phyloP scores from a whole-genome alignment of 768 basidiomycete species.

The Leccinellum rugosiceps region DNA sequence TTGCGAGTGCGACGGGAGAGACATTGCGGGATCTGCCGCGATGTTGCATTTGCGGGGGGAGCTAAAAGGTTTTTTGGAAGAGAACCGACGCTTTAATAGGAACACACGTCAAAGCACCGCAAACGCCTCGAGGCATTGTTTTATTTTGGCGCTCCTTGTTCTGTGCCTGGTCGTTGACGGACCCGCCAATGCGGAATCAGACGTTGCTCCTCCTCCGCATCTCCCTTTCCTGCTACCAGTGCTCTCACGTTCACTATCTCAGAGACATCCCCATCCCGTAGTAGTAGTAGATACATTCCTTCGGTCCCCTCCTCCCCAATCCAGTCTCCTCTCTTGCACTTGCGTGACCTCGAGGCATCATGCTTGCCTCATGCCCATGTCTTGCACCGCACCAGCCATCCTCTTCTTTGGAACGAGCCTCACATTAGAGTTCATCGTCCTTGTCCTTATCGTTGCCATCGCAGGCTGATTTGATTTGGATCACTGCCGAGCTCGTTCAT shows the following conservation, averaged over 20 bases:
- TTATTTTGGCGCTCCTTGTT: too few species aligned
- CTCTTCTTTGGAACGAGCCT: too few species aligned
- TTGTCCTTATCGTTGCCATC: background rate
- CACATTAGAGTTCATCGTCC: background rate
- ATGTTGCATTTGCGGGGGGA: constrained; percentile 24
- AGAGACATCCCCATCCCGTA: too few species aligned
- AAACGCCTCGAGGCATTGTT: background rate
- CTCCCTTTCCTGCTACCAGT: too few species aligned
- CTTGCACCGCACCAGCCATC: background rate
- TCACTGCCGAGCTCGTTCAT: too few species aligned
- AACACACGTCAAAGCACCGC: background rate
- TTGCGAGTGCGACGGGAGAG: constrained; percentile 40
- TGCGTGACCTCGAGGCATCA: constrained; percentile 28
- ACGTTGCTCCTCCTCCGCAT: too few species aligned
- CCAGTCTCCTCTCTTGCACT: background rate
- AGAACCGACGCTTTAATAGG: background rate
- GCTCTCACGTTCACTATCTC: constrained; percentile 5
- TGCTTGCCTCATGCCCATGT: constrained; percentile 20
- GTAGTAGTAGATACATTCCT: too few species aligned
- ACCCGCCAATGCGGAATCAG: background rate
- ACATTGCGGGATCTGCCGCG: constrained; percentile 44
- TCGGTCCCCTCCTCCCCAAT: constrained; percentile 17
- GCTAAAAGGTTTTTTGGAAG: constrained; percentile 23
- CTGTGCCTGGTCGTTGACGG: background rate
- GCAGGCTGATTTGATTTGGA: too few species aligned